These are phyloP conservation scores for Syzygium aromaticum DNA, from an alignment of 345 rosid genomes.

Conservation along the genomic window DNA sequence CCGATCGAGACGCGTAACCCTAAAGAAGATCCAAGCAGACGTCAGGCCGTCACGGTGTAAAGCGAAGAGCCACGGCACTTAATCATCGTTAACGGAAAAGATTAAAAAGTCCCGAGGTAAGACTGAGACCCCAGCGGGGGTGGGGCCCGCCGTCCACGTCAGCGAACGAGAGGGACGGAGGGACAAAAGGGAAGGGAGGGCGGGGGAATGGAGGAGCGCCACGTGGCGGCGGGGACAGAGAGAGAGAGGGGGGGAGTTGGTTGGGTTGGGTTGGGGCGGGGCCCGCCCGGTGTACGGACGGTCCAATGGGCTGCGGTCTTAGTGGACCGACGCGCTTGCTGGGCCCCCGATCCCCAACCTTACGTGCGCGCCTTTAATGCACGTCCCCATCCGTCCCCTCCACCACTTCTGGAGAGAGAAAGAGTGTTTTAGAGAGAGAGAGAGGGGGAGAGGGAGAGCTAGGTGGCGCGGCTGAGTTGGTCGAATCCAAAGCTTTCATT, in stretches of 20 bases:
- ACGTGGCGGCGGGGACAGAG: constrained; percentile 18
- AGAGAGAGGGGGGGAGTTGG: not conserved
- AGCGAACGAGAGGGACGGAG: not conserved
- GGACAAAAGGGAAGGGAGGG: rapidly evolving
- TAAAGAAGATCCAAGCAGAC: no score
- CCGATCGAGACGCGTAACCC: no score
- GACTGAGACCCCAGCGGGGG: no score
- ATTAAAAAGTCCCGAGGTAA: no score
- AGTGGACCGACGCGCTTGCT: not conserved
- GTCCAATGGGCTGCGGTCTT: not conserved
- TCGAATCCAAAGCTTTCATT: not conserved
- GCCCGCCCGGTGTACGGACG: not conserved
- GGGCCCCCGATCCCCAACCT: not conserved
- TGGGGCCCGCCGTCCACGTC: no score
- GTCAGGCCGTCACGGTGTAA: no score
- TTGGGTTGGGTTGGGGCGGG: not conserved
- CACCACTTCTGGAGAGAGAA: not conserved
- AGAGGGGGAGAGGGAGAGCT: not conserved
- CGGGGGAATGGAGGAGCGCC: not conserved
- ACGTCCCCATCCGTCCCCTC: not conserved
- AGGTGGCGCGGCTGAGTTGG: not conserved
- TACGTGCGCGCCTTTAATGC: not conserved
- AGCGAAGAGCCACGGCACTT: no score
- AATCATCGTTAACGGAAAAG: no score
- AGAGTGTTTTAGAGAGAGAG: not conserved